A percentile compares a stretch with the other conserved stretches of the same genome.
phyloP scores from a whole-genome alignment of 768 basidiomycete genomes.

The Lyophyllum semitale region DNA sequence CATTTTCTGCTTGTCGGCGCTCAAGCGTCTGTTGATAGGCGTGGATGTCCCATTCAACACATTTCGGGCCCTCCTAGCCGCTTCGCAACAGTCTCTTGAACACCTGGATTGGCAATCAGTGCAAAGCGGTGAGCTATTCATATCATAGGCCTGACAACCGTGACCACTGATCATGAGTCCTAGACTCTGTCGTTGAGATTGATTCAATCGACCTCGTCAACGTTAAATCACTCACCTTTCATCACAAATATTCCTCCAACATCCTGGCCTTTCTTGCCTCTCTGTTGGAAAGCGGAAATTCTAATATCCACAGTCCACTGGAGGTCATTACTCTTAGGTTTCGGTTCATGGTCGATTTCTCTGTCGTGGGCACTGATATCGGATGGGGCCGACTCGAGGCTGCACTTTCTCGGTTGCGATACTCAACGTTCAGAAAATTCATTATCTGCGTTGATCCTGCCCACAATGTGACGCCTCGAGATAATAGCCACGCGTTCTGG shows the following conservation, averaged over 20 bases:
- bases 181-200: not conserved
- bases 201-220: not conserved
- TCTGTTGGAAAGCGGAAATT: not conserved
- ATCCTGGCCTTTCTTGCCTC: not conserved
- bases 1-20: not conserved
- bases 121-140: too few relatives aligned
- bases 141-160: not conserved
- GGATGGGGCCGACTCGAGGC: not conserved
- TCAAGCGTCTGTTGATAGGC: not conserved
- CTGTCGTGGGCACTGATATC: not conserved
- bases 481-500: too few relatives aligned
- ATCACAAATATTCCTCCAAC: not conserved
- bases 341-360: not conserved
- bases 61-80: not conserved
- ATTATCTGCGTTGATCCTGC: not conserved
- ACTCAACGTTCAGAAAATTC: not conserved
- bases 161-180: not conserved
- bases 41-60: too few relatives aligned
- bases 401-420: not conserved
- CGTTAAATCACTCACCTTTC: not conserved
- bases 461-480: too few relatives aligned
- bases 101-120: not conserved
- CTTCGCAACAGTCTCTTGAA: not conserved
- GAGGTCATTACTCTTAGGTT: not conserved
- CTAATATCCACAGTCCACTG: not conserved